These are phyloP conservation scores for Luzula sylvatica DNA, from an alignment of 176 grass and related monocot genomes.

Conservation along the genomic window DNA sequence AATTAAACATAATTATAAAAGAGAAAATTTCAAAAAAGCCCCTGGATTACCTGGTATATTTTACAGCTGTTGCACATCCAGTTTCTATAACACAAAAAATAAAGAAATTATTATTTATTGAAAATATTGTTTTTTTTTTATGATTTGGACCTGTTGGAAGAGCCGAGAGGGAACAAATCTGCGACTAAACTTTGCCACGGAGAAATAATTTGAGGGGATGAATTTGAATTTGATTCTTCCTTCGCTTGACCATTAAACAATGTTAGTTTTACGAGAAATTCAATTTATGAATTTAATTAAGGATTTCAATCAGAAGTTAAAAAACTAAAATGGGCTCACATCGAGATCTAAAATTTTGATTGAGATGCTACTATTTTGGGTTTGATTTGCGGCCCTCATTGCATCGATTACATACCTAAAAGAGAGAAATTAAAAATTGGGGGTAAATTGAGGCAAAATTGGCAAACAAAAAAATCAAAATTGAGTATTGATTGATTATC, in stretches of 20 bases:
- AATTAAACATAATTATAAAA: too few relatives aligned
- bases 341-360: constrained; percentile 5
- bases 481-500: not conserved
- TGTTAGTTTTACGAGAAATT: too few relatives aligned
- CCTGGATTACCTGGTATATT: constrained; percentile 26
- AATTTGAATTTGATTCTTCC: not conserved
- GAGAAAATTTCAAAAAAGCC: not conserved
- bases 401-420: constrained; percentile 34
- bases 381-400: constrained; percentile 18
- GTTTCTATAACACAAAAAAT: constrained; percentile 11
- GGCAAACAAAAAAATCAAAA: too few relatives aligned
- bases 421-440: not conserved
- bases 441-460: not conserved
- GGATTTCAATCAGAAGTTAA: too few relatives aligned
- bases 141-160: constrained; percentile 19
- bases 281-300: too few relatives aligned
- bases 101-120: not conserved
- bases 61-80: constrained; percentile 20
- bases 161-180: constrained; percentile 18
- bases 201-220: not conserved
- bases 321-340: constrained; percentile 17
- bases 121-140: not conserved
- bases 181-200: constrained; percentile 20
- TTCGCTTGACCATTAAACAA: constrained; percentile 25
- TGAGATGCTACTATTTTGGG: constrained; percentile 6